phyloP scores from a whole-genome alignment of 1,284 basidiomycete genomes.

The Violaceomyces palustris region DNA sequence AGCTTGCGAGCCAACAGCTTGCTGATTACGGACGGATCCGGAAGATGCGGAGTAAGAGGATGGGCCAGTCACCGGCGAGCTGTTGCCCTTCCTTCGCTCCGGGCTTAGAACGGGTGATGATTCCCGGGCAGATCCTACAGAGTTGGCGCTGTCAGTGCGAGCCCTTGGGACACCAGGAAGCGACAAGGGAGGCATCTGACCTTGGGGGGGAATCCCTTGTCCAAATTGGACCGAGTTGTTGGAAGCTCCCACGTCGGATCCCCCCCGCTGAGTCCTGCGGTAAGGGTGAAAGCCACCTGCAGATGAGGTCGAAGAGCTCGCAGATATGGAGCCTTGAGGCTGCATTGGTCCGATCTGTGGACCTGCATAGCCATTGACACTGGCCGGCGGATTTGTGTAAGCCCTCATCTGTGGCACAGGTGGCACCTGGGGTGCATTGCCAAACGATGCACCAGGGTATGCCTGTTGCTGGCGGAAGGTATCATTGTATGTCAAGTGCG shows the following conservation, averaged over 20 bases:
- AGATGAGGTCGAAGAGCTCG: conserved; percentile 20
- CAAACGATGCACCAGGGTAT: conserved; percentile 19
- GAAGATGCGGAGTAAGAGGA: too few species aligned
- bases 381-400: conserved; percentile 6
- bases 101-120: neutral
- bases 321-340: conserved; percentile 11
- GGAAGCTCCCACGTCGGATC: conserved; percentile 21
- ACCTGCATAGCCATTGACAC: too few species aligned
- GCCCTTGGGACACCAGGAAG: too few species aligned
- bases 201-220: neutral
- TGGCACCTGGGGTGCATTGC: conserved; percentile 13
- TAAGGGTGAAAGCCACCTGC: conserved; percentile 42
- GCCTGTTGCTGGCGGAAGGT: conserved; percentile 18
- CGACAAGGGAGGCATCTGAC: too few species aligned
- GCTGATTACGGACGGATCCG: too few species aligned
- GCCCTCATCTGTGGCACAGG: conserved; percentile 15
- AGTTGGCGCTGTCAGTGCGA: too few species aligned
- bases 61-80: conserved; percentile 1
- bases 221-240: conserved; percentile 3
- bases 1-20: conserved; percentile 11
- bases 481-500: conserved; percentile 38
- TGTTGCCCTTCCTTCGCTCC: too few species aligned
- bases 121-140: too few species aligned
- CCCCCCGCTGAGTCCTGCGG: conserved; percentile 26
- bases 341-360: too few species aligned